Evolutionary conservation across 805 yeast genomes (phyloP), one percentile per base, ranked within the genome.

Genomic region (Torulaspora gathmanii): DNA sequence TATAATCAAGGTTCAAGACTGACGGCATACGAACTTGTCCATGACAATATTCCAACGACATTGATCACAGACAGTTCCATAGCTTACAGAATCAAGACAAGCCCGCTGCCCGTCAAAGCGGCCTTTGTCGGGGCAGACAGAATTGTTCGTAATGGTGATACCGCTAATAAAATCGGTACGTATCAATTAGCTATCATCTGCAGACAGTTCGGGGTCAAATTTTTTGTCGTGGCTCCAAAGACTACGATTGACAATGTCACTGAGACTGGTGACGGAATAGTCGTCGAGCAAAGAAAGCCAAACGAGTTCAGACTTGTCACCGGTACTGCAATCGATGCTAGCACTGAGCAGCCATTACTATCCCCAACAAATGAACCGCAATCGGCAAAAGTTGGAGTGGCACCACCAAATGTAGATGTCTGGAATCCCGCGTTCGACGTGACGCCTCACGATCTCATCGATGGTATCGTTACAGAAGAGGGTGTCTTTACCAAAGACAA

Each of bases 401-500:
- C 96, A 1, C 93, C 98, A 3, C 84, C 85, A 1, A 85, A 83
- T 0, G 83, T 90, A 26, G 69, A 74, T 4, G 96, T 89, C 1
- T 91, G 97, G 97, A 93, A 93, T 58, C 99, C 99, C 0, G 84
- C 97, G 0, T 91, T 91, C 58, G 99, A 91, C 60, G 88, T 93
- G 12, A 88, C 98, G 3, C 96, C 96, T 0, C 81, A 82, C 56
- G 75, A 74, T 36, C 69, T 83, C 30, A 89, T 91, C 44, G 96
- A 89, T 60, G 86, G 88, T 47, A 88, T 93, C 48, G 87, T 91
- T 28, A 91, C 97, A 0, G 98, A 91, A 67, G 77, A 79, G 44
- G 77, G 78, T 2, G 80, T 73, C 2, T 72, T 76, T 16, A 66
- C 68, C 27, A 85, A 85, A 58, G 68, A 71, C 42, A 33, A 37